Percentiles rank a stretch among this genome's conserved stretches.
Conservation (phyloP, 192 early-diverging fungal species). For the Coemansia sp. region DNA sequence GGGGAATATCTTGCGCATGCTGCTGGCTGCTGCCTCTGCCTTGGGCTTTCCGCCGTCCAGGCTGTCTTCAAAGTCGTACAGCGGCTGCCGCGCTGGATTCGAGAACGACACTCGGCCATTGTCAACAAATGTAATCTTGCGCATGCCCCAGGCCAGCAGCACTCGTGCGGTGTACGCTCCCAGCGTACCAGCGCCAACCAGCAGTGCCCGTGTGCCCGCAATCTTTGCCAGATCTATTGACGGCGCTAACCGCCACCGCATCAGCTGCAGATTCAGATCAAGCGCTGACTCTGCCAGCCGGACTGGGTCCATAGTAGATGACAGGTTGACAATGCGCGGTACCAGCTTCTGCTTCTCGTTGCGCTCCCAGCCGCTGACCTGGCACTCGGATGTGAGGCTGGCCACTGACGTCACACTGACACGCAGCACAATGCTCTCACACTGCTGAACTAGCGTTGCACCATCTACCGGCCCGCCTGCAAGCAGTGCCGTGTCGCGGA, state of each 20-base stretch:
- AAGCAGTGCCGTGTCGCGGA: conserved; percentile 30
- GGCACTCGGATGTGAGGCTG: conserved; percentile 10
- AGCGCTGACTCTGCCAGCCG: conserved; percentile 86
- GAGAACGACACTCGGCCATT: conserved; percentile 90
- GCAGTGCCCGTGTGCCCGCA: conserved; percentile 71
- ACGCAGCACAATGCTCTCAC: conserved; percentile 39
- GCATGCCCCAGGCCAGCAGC: conserved; percentile 90
- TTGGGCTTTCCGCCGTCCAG: conserved; percentile 84
- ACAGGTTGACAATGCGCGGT: conserved; percentile 80
- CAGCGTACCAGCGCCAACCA: conserved; percentile 92
- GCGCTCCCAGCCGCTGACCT: conserved; percentile 90
- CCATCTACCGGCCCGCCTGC: background rate
- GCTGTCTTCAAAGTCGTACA: conserved; percentile 89
- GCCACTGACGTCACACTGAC: conserved; percentile 25
- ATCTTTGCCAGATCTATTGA: conserved; percentile 79
- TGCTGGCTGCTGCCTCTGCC: conserved; percentile 80
- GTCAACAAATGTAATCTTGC: conserved; percentile 93
- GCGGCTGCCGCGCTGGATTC: conserved; percentile 93
- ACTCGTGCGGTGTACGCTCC: conserved; percentile 89
- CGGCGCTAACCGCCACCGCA: conserved; percentile 94
- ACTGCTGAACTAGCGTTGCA: conserved; percentile 13
- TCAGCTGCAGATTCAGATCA: conserved; percentile 92
- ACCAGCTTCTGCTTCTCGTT: conserved; percentile 73
- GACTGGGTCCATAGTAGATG: conserved; percentile 84
- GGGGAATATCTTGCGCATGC: conserved; percentile 75